These are phyloP conservation scores for Coemansia sp. DNA, from an alignment of 371 early-diverging fungal species.

Conservation along the genomic window DNA sequence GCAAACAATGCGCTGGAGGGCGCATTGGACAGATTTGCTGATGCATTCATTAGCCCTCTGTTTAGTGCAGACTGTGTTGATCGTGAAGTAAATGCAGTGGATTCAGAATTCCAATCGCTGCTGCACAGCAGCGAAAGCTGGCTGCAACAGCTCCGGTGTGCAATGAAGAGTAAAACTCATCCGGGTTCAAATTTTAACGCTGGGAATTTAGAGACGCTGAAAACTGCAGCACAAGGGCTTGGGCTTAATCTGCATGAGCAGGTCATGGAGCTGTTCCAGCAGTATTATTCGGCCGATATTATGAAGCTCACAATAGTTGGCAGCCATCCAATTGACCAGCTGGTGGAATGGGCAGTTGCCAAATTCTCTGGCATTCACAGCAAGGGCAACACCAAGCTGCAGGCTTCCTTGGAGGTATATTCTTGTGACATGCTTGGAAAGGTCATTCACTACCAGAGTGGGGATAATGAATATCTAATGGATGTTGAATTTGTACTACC, in stretches of 20 bases:
- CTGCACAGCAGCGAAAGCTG: conserved; percentile 78
- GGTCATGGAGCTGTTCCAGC: conserved; percentile 80
- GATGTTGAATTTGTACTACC: conserved; percentile 83
- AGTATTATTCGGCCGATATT: conserved; percentile 91
- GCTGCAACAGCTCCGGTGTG: conserved; percentile 47
- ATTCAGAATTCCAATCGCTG: conserved; percentile 91
- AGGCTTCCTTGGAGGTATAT: conserved; percentile 4
- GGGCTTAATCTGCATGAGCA: conserved; percentile 78
- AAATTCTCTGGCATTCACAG: conserved; percentile 74
- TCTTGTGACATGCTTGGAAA: conserved; percentile 65
- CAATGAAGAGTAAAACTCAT: conserved; percentile 69
- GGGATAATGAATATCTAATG: conserved; percentile 72
- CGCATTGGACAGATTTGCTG: conserved; percentile 89
- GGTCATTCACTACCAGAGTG: conserved; percentile 75
- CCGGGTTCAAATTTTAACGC: conserved; percentile 85
- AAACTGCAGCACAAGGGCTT: conserved; percentile 61
- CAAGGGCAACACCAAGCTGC: conserved; percentile 63
- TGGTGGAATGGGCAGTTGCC: conserved; percentile 79
- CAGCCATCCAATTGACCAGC: conserved; percentile 78
- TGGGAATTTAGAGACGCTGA: conserved; percentile 78
- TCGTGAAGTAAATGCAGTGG: conserved; percentile 87
- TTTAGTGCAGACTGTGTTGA: conserved; percentile 82
- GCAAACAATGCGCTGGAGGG: conserved; percentile 78
- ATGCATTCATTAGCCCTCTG: conserved; percentile 85
- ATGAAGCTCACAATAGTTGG: conserved; percentile 92